Evolutionary conservation across 371 early-diverging fungal species (phyloP), one percentile per base, ranked within the genome.

Genomic region (Syncephalastrum monosporum): DNA sequence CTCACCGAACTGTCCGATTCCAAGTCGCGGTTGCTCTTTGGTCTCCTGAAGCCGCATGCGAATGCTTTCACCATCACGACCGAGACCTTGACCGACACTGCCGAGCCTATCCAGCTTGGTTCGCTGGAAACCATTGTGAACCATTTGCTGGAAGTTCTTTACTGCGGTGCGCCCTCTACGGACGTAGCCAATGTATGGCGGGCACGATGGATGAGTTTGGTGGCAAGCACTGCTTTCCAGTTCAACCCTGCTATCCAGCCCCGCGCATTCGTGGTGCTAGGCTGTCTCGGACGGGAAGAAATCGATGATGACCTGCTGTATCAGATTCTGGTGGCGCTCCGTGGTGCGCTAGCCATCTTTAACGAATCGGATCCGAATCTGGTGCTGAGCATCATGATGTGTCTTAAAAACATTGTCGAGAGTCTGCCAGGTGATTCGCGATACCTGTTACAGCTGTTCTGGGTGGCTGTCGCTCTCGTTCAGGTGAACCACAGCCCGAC

Each of bases 221-320:
- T 94, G 4, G 87, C 95, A 0, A 89, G 91, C 47, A 91, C 91
- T 17, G 93, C 96, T 0, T 97, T 97, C 85, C 92, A 93, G 60
- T 90, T 89, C 71, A 94, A 95, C 63, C 94, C 91, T 8, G 92
- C 93, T 0, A 83, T 95, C 33, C 97, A 97, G 68, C 96, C 96
- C 0, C 87, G 96, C 21, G 91, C 96, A 0, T 97, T 96, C 76
- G 90, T 95, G 15, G 86, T 91, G 5, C 77, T 97, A 19, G 97
- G 96, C 8, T 89, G 89, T 49, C 77, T 97, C 24, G 91, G 94
- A 0, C 84, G 89, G 19, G 88, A 90, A 63, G 94, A 92, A 60
- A 89, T 91, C 2, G 93, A 93, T 56, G 92, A 94, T 59, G 91
- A 90, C 60, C 64, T 93, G 47, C 68, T 95, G 15, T 93, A 94